Base-by-base conservation (phyloP, 2,329 filamentous ascomycete species). In the Helminthosporium solani region DNA sequence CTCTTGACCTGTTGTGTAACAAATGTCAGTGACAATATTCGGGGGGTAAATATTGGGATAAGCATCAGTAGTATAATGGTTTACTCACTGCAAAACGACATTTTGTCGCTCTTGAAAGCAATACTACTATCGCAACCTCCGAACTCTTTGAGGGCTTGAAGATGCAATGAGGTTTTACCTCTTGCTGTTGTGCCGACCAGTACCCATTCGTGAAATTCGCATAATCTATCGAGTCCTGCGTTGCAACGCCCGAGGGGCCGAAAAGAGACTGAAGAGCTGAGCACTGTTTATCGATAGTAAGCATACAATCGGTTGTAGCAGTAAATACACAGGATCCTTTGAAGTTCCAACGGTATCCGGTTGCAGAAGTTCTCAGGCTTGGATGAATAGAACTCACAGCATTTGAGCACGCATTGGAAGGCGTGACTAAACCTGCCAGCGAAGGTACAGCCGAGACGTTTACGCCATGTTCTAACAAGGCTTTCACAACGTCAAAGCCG, bases 131-230 rank as follows among this genome's bases (percentile, higher is more conserved):
- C 15, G 59, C 54, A 7, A 63, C 59, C 7, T 61, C 48, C 8
- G 47, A 8, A 7, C 50, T 40, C 33, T 19, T 53, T 4, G 28
- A 43, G 6, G 61, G 61, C 38, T 64, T 60, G 42, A 67, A 63
- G 12, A 66, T 50, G 37, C 63, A 66, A 12, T 47, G 53, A 0
- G 60, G 64, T 12, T 53, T 46, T 5, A 63, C 53, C 12, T 28
- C 37, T 14, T 35, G 53, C 47, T 66, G 58, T 36, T 65, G 60
- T 5, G 46, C 49, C 12, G 61, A 54, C 61, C 63, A 64, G 40
- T 60, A 66, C 6, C 39, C 28, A 11, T 28, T 27, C 11, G 52
- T 25, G 30, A 62, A 63, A 7, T 42, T 40, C 9, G 23, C 47
- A 40, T 63, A 66, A 3, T 31, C 42, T 23, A 56, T 6, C 8